phyloP scores from a whole-genome alignment of 2,329 filamentous ascomycete species.

The Incumbomyces delicatus region DNA sequence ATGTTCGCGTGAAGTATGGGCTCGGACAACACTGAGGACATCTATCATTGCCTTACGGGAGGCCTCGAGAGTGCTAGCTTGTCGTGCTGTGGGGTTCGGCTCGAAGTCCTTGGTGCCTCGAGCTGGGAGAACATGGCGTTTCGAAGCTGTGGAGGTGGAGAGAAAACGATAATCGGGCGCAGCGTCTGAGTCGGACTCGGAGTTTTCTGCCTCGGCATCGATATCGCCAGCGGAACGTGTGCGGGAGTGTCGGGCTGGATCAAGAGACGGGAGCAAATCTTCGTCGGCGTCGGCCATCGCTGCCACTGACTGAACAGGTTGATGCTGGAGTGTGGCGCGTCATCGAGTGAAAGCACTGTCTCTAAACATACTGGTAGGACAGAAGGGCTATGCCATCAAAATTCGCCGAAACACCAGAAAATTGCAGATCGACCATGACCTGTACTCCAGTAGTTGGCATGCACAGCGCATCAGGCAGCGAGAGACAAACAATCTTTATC shows the following conservation, averaged over 20 bases:
- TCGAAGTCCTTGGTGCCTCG: conserved; percentile 98
- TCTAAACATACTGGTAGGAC: too few relatives aligned
- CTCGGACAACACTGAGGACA: conserved; percentile 66
- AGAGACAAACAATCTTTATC: too few relatives aligned
- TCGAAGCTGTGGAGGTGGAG: conserved; percentile 34
- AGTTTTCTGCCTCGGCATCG: conserved; percentile 6
- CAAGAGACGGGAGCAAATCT: conserved; percentile 26
- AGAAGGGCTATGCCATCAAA: too few relatives aligned
- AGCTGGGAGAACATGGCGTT: conserved; percentile 56
- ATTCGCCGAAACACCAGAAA: too few relatives aligned
- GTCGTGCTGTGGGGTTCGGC: conserved; percentile 74
- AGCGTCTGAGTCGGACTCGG: conserved; percentile 60
- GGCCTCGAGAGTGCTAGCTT: conserved; percentile 66
- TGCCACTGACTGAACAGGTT: neutral
- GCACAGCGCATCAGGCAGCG: too few relatives aligned
- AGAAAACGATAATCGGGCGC: conserved; percentile 79
- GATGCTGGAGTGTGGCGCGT: too few relatives aligned
- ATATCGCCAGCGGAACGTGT: conserved; percentile 15
- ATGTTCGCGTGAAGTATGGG: conserved; percentile 55
- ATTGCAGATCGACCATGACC: too few relatives aligned
- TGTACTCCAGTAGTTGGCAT: too few relatives aligned
- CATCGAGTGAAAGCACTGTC: too few relatives aligned
- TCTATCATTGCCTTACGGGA: conserved; percentile 84
- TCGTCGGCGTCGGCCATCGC: conserved; percentile 37
- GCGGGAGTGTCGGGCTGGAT: conserved; percentile 12